These are phyloP conservation scores for Chalciporus chontae DNA, from an alignment of 768 basidiomycete genomes.

Conservation along the genomic window DNA sequence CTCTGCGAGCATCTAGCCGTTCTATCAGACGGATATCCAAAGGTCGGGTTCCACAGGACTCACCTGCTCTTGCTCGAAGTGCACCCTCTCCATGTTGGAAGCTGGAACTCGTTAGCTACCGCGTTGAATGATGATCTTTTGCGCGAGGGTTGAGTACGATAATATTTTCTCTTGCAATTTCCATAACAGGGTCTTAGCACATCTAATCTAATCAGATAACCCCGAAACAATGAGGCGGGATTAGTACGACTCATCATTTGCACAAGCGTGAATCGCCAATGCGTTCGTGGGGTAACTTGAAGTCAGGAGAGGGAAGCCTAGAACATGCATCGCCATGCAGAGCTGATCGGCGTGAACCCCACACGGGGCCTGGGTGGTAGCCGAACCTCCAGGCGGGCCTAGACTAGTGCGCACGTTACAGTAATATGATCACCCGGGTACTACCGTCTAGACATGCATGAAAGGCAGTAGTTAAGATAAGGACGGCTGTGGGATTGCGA, in stretches of 20 bases:
- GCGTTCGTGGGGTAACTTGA: not conserved
- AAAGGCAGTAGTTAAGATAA: not conserved
- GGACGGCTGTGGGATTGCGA: too few species aligned
- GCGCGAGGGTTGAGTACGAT: not conserved
- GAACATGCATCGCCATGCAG: not conserved
- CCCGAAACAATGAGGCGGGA: slow-evolving; percentile 3
- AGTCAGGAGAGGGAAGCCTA: not conserved
- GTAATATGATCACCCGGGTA: not conserved
- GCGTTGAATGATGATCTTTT: not conserved
- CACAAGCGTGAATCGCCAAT: too few species aligned
- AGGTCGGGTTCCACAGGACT: slow-evolving; percentile 5
- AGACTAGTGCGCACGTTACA: not conserved
- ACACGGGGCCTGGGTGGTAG: not conserved
- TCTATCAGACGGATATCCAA: slow-evolving; percentile 3
- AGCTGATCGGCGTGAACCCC: slow-evolving; percentile 6
- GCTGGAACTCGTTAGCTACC: not conserved
- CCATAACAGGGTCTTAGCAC: not conserved
- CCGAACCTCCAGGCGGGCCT: not conserved
- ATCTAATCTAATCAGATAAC: slow-evolving; percentile 20
- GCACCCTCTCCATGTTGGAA: slow-evolving; percentile 83
- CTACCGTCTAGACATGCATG: not conserved
- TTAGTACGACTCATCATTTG: too few species aligned
- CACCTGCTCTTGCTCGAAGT: slow-evolving; percentile 91
- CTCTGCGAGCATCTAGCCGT: slow-evolving; percentile 84
- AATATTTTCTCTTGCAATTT: not conserved